Base-by-base conservation (phyloP, 2,329 filamentous ascomycete species). In the Penicillium expansum region DNA sequence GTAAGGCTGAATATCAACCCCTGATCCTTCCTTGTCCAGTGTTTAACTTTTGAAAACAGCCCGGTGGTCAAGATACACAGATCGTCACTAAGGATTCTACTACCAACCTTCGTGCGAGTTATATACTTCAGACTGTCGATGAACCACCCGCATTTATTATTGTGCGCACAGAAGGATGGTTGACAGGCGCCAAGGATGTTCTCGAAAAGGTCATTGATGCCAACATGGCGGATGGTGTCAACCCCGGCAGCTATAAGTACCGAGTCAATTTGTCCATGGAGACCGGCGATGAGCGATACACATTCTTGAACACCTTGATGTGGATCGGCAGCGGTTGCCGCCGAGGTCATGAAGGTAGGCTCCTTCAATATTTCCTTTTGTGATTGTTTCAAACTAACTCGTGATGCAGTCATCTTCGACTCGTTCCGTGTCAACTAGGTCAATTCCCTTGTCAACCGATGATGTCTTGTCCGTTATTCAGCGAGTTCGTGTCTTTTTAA, bases 291-390 rank as follows among this genome's bases (percentile, higher is more conserved):
- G 76, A 80, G 52, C 73, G 79, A 22, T 81, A 80, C 57, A 72
- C 74, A 10, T 79, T 80, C 63, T 62, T 80, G 52, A 81, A 80
- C 61, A 79, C 76, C 10, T 69, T 78, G 29, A 79, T 80, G 75
- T 81, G 79, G 79, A 71, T 80, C 52, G 78, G 76, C 50, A 80
- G 77, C 60, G 78, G 78, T 22, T 79, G 78, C 63, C 73, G 78
- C 55, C 70, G 78, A 51, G 73, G 72, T 38, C 71, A 74, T 53
- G 78, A 80, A 73, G 73, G 77, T 79, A 60, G 63, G 71, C 59
- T 42, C 10, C 16, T 37, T 8, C 2, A 5, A 22, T 37, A 3
- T 27, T 22, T 10, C 45, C 11, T 4, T 20, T 35, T 22, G 13
- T 3, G 5, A 52, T 30, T 14, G 41, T 48, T 27, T 13, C 18